Evolutionary conservation across 306 rosid genomes (phyloP), one percentile per base, ranked within the genome.

Genomic region (barrel medic (Medicago truncatula)): DNA sequence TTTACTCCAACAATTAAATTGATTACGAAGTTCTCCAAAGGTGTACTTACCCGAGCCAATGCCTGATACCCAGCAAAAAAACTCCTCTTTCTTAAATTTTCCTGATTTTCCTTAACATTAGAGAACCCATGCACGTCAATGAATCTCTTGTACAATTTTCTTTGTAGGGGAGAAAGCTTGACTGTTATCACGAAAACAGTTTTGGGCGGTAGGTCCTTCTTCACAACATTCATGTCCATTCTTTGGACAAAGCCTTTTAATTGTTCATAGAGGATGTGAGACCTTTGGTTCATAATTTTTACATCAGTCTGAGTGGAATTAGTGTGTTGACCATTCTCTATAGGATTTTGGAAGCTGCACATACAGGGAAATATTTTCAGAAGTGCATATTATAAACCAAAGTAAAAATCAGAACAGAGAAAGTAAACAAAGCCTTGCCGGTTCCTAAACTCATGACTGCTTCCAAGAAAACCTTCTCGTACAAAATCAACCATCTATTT

Each of bases 401-500:
- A 61, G 77, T 31, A 49, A 54, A 57, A 77, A 21, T n/a, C 69
- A 62, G 65, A 81, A 64, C 28, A 72, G 46, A 36, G 52, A 71
- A 56, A 75, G 81, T 52, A 67, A 85, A 61, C 67, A 73, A 80
- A 87, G 78, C 79, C 86, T 81, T 82, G 65, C 99, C 99, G 99
- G 74, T 95, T 95, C 76, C 99, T 83, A 89, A 95, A 95, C 83
- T 95, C 99, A 71, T 95, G 97, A 80, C 99, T 95, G 90, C 97
- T 92, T 86, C 99, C 99, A 66, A 95, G 96, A 84, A 92, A 95
- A 73, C 99, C 97, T 83, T 95, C 99, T 79, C 99, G 86, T 57
- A 95, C 99, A 92, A 95, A 95, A 85, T 95, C 99, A 87, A 95
- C 99, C 99, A 95, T 95, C 99, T 95, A 89, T 85, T 64, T 72